These are phyloP conservation scores for Cutaneotrichosporon cyanovorans DNA, from an alignment of 1,284 basidiomycete genomes.

Conservation along the genomic window DNA sequence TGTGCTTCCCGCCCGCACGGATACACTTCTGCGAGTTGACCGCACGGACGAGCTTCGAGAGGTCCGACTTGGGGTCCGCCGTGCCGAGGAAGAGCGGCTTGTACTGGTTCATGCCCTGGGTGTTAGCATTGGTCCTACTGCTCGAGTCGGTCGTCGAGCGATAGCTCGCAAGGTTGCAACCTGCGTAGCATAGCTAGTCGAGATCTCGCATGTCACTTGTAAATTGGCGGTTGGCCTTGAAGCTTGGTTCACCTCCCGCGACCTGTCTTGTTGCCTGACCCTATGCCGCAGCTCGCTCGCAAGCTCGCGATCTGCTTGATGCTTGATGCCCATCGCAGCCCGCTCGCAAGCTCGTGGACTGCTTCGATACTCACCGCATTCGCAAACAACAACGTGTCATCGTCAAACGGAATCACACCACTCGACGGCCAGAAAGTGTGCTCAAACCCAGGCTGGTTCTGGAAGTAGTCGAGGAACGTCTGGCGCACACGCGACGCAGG, in stretches of 20 bases:
- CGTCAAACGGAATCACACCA: constrained; percentile 91
- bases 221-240: too few species aligned
- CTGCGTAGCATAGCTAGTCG: too few species aligned
- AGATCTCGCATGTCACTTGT: too few species aligned
- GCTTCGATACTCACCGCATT: constrained; percentile 60
- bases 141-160: background rate
- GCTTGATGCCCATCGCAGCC: background rate
- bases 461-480: constrained; percentile 73
- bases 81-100: constrained; percentile 95
- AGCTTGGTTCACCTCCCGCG: too few species aligned
- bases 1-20: constrained; percentile 96
- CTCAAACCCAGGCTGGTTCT: constrained; percentile 52
- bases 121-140: background rate
- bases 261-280: too few species aligned
- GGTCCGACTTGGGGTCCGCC: constrained; percentile 80
- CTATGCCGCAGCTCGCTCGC: too few species aligned
- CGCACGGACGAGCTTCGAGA: constrained; percentile 82
- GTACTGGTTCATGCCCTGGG: constrained; percentile 89
- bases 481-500: constrained; percentile 62
- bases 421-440: constrained; percentile 93
- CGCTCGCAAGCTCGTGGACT: background rate
- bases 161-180: background rate
- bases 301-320: too few species aligned
- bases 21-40: constrained; percentile 98
- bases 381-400: constrained; percentile 92